Percentiles rank a stretch among this genome's conserved stretches.
These are phyloP conservation scores for Austroboletus eburneus DNA, from an alignment of 768 basidiomycete species.

Conservation along the genomic window DNA sequence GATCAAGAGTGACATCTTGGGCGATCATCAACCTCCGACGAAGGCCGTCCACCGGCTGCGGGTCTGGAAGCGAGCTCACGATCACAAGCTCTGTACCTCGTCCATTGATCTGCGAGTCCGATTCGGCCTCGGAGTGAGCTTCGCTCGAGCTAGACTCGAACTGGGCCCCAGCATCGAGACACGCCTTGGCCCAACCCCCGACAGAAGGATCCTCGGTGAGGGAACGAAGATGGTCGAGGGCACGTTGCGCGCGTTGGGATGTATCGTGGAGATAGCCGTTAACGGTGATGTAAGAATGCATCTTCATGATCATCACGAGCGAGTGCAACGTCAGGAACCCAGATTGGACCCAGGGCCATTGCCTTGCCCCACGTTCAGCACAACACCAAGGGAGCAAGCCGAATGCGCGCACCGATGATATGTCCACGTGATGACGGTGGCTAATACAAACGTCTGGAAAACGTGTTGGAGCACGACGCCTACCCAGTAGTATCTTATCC, in stretches of 20 bases:
- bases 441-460: conserved; percentile 72
- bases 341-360: conserved; percentile 98
- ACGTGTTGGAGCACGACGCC: conserved; percentile 78
- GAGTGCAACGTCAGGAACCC: conserved; percentile 87
- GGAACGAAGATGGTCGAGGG: conserved; percentile 43
- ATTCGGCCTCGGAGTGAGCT: conserved; percentile 11
- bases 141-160: conserved; percentile 27
- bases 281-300: conserved; percentile 89
- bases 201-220: conserved; percentile 38
- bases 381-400: not conserved
- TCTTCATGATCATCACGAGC: conserved; percentile 90
- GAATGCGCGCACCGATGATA: conserved; percentile 60
- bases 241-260: conserved; percentile 41
- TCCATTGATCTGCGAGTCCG: conserved; percentile 33
- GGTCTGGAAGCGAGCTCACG: conserved; percentile 49
- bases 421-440: conserved; percentile 79
- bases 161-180: conserved; percentile 44
- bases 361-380: conserved; percentile 38
- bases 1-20: conserved; percentile 1
- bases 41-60: conserved; percentile 46
- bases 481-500: conserved; percentile 76
- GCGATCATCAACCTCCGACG: conserved; percentile 50
- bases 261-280: conserved; percentile 77
- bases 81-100: conserved; percentile 45
- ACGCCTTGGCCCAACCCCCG: conserved; percentile 68